Evolutionary conservation across 352 stramenopile species (phyloP), one percentile per base, ranked within the genome.

Genomic region (Pythium guiyangense): DNA sequence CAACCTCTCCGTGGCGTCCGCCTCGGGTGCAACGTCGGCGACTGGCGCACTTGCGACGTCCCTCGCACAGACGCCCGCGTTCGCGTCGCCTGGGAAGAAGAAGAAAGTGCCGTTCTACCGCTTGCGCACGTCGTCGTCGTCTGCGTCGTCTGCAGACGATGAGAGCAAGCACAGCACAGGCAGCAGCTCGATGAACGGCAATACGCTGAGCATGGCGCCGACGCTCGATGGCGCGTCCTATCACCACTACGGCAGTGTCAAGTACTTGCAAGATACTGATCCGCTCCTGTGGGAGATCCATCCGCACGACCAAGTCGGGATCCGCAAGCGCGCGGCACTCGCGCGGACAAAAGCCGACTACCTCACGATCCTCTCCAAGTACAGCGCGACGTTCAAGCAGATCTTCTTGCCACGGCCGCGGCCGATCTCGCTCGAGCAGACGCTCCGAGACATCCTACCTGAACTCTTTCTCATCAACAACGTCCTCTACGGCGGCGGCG

Each of bases 261-360:
- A 86, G 60, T 92, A 92, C 55, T 57, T 90, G 2, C 76, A 82
- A n/a, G 80, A 88, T 47, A 92, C 83, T 4, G 77, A 92, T 58
- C 79, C 83, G 20, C 60, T 92, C 43, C 55, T 92, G n/a, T 90
- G 83, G 83, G 79, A 92, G 48, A 90, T 90, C 55, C 79, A 92
- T 37, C 83, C 83, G n/a, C 70, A 83, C 31, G 83, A 90, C 52
- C 83, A 90, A 56, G 72, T 77, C 31, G 69, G 69, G 22, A 90
- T 92, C 59, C 72, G 79, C 22, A 92, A 92, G 56, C 80, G 80
- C 20, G 79, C 80, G 6, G 62, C 74, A 15, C 51, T 73, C 22
- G 82, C 82, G 0, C 69, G 72, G 31, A 84, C 79, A 0, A 64
- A 67, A 6, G 49, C 60, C 35, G 82, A 92, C 56, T 92, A 92